Evolutionary conservation across 139 green algal species (phyloP).

Genomic region (Nannochloris sp.): DNA sequence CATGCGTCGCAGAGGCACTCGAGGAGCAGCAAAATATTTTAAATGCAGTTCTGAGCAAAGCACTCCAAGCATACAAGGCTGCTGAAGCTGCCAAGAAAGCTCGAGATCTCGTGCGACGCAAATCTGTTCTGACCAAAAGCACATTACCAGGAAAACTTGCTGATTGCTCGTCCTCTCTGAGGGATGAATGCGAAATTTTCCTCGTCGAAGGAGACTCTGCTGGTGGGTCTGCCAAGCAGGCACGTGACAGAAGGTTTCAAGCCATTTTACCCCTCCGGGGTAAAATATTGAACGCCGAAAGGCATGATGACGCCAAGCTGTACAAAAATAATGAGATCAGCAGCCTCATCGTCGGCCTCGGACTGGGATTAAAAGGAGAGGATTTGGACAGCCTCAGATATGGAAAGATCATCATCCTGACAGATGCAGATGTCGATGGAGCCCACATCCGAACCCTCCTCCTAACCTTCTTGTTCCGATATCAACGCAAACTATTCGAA

Average conservation of each 20-base stretch:
- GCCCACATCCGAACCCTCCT: slow-evolving; percentile 97
- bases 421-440: slow-evolving; percentile 96
- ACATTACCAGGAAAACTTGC: slow-evolving; percentile 94
- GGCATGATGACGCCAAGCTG: slow-evolving; percentile 62
- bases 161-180: slow-evolving; percentile 67
- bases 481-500: slow-evolving; percentile 74
- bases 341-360: slow-evolving; percentile 86
- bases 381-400: slow-evolving; percentile 26
- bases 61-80: slow-evolving; percentile 48
- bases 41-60: slow-evolving; percentile 51
- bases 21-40: slow-evolving; percentile 42
- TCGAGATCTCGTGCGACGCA: slow-evolving; percentile 88
- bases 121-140: slow-evolving; percentile 72
- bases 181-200: slow-evolving; percentile 80
- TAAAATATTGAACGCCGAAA: slow-evolving; percentile 98
- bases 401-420: slow-evolving; percentile 88
- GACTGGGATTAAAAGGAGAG: slow-evolving; percentile 72
- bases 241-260: slow-evolving; percentile 57
- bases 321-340: slow-evolving; percentile 94
- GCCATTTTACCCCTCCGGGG: slow-evolving; percentile 89
- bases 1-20: slow-evolving; percentile 39
- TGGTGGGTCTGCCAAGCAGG: slow-evolving; percentile 92
- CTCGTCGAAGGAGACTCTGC: slow-evolving; percentile 95
- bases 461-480: slow-evolving; percentile 97
- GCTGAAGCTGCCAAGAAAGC: slow-evolving; percentile 89